Base-by-base conservation (phyloP, 805 yeast species). In the Cyberlindnera mrakii region DNA sequence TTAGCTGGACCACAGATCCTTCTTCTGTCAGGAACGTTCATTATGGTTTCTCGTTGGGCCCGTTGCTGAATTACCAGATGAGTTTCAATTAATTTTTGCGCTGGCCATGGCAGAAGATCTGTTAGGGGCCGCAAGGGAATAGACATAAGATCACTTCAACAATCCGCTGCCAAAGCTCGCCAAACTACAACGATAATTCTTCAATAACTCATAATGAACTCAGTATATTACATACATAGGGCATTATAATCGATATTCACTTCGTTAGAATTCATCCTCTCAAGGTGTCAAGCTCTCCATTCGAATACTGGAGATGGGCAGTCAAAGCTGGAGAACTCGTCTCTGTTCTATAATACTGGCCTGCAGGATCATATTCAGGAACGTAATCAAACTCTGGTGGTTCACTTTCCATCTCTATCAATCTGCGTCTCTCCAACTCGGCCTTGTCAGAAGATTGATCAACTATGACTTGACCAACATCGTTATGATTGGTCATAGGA, bases 1-100 rank as follows among this genome's bases (percentile, higher is more conserved):
- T 77, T 80, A 0, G 74, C 58, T 0, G 97, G 97, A 0, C 96
- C 96, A 29, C 85, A 57, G n/a, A 89, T 70, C 60, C 96, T 74
- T 71, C 96, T 78, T 70, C 96, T 77, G 59, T 91, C 97, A 35
- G 39, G 43, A 6, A 44, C 37, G 30, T 45, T 48, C 51, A 48
- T 48, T 30, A 18, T 31, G 14, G 31, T 14, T 14, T 30, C 16
- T 14, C 16, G 33, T 14, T 30, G 8, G 33, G 33, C 11, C 16
- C 8, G 18, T 19, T 34, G 30, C 20, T 23, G 11, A 9, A 9
- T 10, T 23, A 23, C 11, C 27, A 23, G 27, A 23, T 23, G 27
- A 10, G 27, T 11, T 23, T 23, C 27, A 10, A 23, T 23, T 23
- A 23, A 23, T 23, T 23, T 23, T 23, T 23, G 27, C 27, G 11